phyloP scores from a whole-genome alignment of 2,329 filamentous ascomycete genomes.

The Lecanosticta acicola region DNA sequence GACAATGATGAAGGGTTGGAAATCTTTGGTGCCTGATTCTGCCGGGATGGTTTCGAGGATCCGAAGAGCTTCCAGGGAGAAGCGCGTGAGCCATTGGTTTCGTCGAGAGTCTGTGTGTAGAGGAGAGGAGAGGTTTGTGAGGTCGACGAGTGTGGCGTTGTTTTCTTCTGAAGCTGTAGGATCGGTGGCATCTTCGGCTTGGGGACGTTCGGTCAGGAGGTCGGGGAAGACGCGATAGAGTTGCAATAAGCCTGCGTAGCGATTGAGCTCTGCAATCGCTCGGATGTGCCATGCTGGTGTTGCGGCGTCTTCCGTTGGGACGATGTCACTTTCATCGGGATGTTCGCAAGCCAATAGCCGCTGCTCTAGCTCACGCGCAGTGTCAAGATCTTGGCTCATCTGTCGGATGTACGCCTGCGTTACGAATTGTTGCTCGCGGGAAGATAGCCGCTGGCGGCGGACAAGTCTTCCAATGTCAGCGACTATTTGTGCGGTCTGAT shows the following conservation, averaged over 20 bases:
- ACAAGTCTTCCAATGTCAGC: slow-evolving; percentile 41
- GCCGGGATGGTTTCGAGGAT: slow-evolving; percentile 47
- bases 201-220: slow-evolving; percentile 14
- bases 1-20: slow-evolving; percentile 52
- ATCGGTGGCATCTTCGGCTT: background rate
- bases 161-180: slow-evolving; percentile 5
- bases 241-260: slow-evolving; percentile 50
- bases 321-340: slow-evolving; percentile 44
- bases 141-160: slow-evolving; percentile 1
- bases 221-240: slow-evolving; percentile 52
- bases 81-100: slow-evolving; percentile 46
- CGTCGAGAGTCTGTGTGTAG: background rate
- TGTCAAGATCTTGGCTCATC: slow-evolving; percentile 20
- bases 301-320: slow-evolving; percentile 48
- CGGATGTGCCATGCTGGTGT: slow-evolving; percentile 51
- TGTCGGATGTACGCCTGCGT: slow-evolving; percentile 19
- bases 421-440: slow-evolving; percentile 19
- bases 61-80: slow-evolving; percentile 48
- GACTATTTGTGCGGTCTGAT: slow-evolving; percentile 41
- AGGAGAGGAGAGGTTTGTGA: background rate
- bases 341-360: slow-evolving; percentile 45
- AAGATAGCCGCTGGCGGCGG: slow-evolving; percentile 14
- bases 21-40: slow-evolving; percentile 50
- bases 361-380: slow-evolving; percentile 43
- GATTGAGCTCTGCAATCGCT: slow-evolving; percentile 50